phyloP scores from a whole-genome alignment of 129 eudicot genomes.

The Chrysanthemum lavandulifolium region DNA sequence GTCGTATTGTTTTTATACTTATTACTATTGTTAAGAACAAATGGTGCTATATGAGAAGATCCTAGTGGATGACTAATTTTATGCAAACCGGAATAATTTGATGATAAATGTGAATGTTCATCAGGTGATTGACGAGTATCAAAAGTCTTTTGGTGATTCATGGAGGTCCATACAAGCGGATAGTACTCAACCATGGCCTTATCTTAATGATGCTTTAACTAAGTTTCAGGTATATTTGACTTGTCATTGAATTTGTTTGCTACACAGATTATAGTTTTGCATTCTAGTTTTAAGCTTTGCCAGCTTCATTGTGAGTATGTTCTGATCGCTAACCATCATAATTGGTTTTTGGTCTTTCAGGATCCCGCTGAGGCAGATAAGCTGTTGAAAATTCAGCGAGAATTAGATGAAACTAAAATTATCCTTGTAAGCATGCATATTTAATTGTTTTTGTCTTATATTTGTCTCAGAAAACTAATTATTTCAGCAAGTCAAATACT shows the following conservation, averaged over 20 bases:
- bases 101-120: constrained; percentile 1
- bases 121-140: constrained; percentile 86
- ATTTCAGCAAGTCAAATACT: not conserved
- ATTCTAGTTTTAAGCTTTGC: not conserved
- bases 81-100: not conserved
- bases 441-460: not conserved
- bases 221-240: constrained; percentile 68
- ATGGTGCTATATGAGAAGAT: not conserved
- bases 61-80: not conserved
- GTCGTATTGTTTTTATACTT: too few relatives aligned
- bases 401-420: constrained; percentile 96
- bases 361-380: constrained; percentile 98
- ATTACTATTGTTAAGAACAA: too few relatives aligned
- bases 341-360: constrained; percentile 29
- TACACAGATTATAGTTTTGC: not conserved
- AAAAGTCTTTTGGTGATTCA: constrained; percentile 79
- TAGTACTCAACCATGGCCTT: constrained; percentile 80
- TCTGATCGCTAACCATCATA: not conserved
- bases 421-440: constrained; percentile 64
- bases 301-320: too few relatives aligned
- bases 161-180: constrained; percentile 79
- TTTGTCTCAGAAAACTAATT: not conserved
- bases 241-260: not conserved
- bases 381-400: constrained; percentile 86
- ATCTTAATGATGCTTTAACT: constrained; percentile 70